Evolutionary conservation across 495 filamentous ascomycete genomes (phyloP), one percentile per base, ranked within the genome.

Genomic region (Penicillium psychrofluorescens): DNA sequence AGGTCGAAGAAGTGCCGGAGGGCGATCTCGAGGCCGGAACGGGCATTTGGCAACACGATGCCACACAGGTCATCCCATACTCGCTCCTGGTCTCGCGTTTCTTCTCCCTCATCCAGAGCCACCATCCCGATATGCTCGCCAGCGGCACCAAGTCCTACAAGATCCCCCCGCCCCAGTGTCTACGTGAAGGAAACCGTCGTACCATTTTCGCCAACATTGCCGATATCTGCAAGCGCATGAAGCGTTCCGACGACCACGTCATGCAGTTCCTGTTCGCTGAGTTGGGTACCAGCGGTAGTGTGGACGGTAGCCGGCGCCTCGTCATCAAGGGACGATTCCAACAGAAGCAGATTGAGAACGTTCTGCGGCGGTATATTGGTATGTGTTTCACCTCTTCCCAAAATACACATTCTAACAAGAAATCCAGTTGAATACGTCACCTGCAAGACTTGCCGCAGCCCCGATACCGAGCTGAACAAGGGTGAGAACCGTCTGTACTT

Each of bases 141-240:
- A 83, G 80, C 65, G 92, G 91, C 40, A 79, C 84, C 48, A 88
- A 86, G 71, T 90, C 85, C 58, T 98, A 98, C 77, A 96, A 96
- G 78, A 98, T 98, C 55, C 94, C 92, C 12, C 92, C 92, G 10
- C 92, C 92, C n/a, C 94, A 98, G 73, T 95, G 91, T 70, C 76
- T 97, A 37, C 90, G 94, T 71, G 94, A 98, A 88, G 92, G 92
- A 63, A 97, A 97, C 80, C 95, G 95, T 79, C 95, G 95, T 85
- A 97, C 92, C 41, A 95, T 97, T 56, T 98, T 96, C 62, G 92
- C 92, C 68, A 98, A 98, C 72, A 89, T 98, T 55, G 76, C 85
- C 45, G 88, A 94, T 61, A 95, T 95, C 52, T 85, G 81, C 70
- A 86, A 86, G 71, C 77, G 88, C 46, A 92, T 98, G 90, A 98